phyloP scores from a whole-genome alignment of 2,329 filamentous ascomycete species.

The Keithomyces neogunnii region DNA sequence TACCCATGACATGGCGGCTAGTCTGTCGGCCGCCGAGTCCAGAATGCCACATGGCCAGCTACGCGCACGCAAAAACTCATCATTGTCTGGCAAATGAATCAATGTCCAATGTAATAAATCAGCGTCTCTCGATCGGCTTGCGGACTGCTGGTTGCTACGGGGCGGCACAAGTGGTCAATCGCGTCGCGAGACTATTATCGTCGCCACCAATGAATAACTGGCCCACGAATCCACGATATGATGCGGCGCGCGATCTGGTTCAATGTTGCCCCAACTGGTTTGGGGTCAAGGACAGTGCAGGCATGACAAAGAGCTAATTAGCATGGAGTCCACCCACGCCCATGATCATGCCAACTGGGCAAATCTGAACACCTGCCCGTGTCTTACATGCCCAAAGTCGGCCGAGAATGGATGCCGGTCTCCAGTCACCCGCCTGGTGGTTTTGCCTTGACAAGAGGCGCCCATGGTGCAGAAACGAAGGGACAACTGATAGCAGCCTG shows the following conservation, averaged over 20 bases:
- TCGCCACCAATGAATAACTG: neutral
- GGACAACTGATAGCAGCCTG: no score
- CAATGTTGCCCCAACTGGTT: neutral
- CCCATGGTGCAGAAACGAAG: no score
- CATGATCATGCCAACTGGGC: neutral
- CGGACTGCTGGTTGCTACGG: neutral
- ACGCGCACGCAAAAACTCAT: neutral
- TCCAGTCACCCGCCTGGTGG: no score
- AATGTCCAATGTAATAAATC: no score
- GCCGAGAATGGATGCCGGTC: neutral
- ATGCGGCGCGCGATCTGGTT: neutral
- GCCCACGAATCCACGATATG: neutral
- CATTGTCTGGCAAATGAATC: no score
- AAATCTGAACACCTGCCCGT: conserved; percentile 3
- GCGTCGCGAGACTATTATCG: neutral
- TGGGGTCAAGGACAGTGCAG: neutral
- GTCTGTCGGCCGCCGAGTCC: neutral
- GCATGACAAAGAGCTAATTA: neutral
- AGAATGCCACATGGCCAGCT: neutral
- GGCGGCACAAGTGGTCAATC: neutral
- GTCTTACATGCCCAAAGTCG: conserved; percentile 7
- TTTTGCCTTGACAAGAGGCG: no score
- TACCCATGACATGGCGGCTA: neutral
- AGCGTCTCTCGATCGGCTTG: neutral
- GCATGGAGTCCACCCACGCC: neutral